Evolutionary conservation across 2,329 filamentous ascomycete species (phyloP), one percentile per base, ranked within the genome.

Genomic region (Pyrenophora teres): DNA sequence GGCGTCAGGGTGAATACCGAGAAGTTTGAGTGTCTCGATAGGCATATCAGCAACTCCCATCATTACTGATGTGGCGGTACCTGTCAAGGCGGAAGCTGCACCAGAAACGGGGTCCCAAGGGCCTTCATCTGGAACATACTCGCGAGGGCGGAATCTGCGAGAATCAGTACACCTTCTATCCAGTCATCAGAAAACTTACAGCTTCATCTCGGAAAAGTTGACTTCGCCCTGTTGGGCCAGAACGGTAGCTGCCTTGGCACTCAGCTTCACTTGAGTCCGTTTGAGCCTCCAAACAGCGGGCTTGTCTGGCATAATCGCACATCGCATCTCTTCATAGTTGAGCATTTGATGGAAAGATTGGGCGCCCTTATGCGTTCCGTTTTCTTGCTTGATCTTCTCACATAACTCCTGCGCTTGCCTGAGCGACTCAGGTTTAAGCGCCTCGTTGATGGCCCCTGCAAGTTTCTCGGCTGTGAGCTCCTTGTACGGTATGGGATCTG

Each of bases 41-140:
- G 84, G 84, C 38, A 87, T 78, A 65, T 96, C 91, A 1, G 89
- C 89, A 35, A 96, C 81, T 1, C 90, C 90, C 82, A 95, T 88
- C 64, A 89, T 84, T 50, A 97, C 87, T 33, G 83, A 88, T 21
- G 88, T 86, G 40, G 94, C 79, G n/a, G 92, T 93, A 5, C 89
- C 88, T n/a, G 96, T 78, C 0, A 97, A 75, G 0, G 92, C 90
- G 38, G 85, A 84, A 0, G 90, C 86, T 13, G 86, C 89, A 43
- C 74, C 74, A 23, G 72, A 70, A 15, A 76, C 51, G 6, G 74
- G 74, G 50, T 76, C 74, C 63, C 65, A 69, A 15, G 74, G 74
- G 0, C 74, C 74, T 45, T 72, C 68, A 31, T 76, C 74, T 16
- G 68, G 67, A n/a, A 71, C 65, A 40, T 70, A 76, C 30, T 76